Base-by-base conservation (phyloP, 495 filamentous ascomycete genomes). In the Patellaria atrata region DNA sequence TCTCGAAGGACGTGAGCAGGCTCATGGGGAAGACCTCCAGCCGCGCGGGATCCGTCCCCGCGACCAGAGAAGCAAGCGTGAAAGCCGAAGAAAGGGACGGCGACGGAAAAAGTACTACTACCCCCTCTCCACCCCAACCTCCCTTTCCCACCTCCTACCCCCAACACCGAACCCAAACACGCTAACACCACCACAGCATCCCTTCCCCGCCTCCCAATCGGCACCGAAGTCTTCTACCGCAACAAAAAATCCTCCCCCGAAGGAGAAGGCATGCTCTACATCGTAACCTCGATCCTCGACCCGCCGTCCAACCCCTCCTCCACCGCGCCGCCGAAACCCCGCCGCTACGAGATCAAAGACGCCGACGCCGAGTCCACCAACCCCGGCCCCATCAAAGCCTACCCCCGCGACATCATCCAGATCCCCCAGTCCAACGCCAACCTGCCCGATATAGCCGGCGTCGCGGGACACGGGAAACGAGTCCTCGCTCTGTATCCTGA, bases 311-410 rank as follows among this genome's bases (percentile, higher is more conserved):
- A 11, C 14, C 25, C 25, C 2, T 14, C 14, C 25, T 27, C 14
- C 25, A 27, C n/a, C n/a, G 5, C 25, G 2, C 25, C n/a, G 8
- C 5, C n/a, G n/a, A n/a, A 27, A 27, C 25, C n/a, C 25, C n/a
- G 2, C 14, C 75, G 84, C 40, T 97, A 94, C 61, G 82, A 87
- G 53, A 86, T 99, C 15, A 80, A 91, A 53, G 91, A 99, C 50
- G 76, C 82, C 3, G 87, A 93, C 51, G 81, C 84, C 1, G 85
- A 93, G 43, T n/a, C 70, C 84, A 30, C 77, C 73, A 24, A 75
- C 71, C 21, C 41, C 53, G 11, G 70, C 50, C 20, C 35, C 36
- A 9, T 57, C 58, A 18, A 91, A 82, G 49, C 75, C 1, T 68
- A 67, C 39, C 78, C 73, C 37, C 71, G 96, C 57, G 86, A 94